Conservation (phyloP, 805 yeast genomes). For the Hanseniaspora clermontiae region DNA sequence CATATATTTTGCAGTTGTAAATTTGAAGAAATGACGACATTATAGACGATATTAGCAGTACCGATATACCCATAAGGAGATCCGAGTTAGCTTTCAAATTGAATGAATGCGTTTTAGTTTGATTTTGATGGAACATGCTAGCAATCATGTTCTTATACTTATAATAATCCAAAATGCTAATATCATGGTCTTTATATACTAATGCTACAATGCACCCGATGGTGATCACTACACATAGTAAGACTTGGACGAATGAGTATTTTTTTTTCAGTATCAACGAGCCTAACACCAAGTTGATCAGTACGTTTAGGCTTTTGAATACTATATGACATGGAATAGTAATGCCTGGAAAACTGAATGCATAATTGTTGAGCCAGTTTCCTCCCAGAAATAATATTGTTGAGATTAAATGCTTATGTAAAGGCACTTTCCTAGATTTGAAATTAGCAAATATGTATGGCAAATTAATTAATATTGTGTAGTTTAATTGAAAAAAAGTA, state of each 20-base stretch:
- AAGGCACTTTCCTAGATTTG: slow-evolving; percentile 26
- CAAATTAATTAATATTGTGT: slow-evolving; percentile 33
- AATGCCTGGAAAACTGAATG: slow-evolving; percentile 38
- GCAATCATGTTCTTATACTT: slow-evolving; percentile 1
- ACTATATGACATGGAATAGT: slow-evolving; percentile 58
- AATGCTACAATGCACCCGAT: slow-evolving; percentile 41
- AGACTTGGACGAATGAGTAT: slow-evolving; percentile 36
- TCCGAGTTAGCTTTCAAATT: not conserved
- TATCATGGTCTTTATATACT: slow-evolving; percentile 25
- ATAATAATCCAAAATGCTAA: slow-evolving; percentile 13
- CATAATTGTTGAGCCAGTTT: slow-evolving; percentile 45
- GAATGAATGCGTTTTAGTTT: not conserved
- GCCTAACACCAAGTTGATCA: slow-evolving; percentile 49
- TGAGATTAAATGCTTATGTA: slow-evolving; percentile 33
- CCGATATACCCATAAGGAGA: slow-evolving; percentile 27
- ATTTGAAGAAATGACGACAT: slow-evolving; percentile 47
- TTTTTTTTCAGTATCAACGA: slow-evolving; percentile 33
- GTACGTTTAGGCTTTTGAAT: slow-evolving; percentile 51
- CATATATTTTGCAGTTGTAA: slow-evolving; percentile 40
- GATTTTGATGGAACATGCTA: slow-evolving; percentile 14
- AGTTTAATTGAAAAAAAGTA: slow-evolving; percentile 46
- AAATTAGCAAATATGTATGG: not conserved
- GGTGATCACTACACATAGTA: slow-evolving; percentile 41
- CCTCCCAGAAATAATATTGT: slow-evolving; percentile 40
- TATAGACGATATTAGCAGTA: slow-evolving; percentile 38